These are phyloP conservation scores for Rubus idaeus DNA, from an alignment of 306 rosid genomes.

Conservation along the genomic window DNA sequence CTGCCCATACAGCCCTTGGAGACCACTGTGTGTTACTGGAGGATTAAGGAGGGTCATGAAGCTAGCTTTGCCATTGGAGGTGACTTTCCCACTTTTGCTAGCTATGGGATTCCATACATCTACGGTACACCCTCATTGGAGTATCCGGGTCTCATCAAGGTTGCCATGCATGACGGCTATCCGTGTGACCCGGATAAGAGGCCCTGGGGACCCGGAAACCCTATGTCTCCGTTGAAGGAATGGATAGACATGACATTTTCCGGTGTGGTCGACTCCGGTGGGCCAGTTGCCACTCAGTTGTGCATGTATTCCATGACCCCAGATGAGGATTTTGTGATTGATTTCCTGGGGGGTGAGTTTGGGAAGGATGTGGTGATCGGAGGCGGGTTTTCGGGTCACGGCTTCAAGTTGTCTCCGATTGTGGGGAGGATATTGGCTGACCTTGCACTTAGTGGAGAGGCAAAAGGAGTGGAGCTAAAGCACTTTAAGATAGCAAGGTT, in stretches of 20 bases:
- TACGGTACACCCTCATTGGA: conserved; percentile 84
- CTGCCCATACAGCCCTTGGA: conserved; percentile 70
- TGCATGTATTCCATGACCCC: conserved; percentile 91
- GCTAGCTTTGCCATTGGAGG: conserved; percentile 38
- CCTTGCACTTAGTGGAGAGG: conserved; percentile 50
- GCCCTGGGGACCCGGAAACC: conserved; percentile 55
- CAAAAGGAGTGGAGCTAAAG: conserved; percentile 58
- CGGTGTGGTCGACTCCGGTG: conserved; percentile 57
- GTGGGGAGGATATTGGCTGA: conserved; percentile 65
- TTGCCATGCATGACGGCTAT: conserved; percentile 60
- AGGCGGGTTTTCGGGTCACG: conserved; percentile 92
- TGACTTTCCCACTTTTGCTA: conserved; percentile 67
- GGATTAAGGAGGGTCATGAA: conserved; percentile 63
- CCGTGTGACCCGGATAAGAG: conserved; percentile 75
- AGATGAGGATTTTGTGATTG: conserved; percentile 75
- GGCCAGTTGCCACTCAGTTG: conserved; percentile 51
- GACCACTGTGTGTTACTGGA: conserved; percentile 62
- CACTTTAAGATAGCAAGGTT: conserved; percentile 61
- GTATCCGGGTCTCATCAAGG: conserved; percentile 81
- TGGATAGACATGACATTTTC: conserved; percentile 52
- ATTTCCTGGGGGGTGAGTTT: conserved; percentile 76
- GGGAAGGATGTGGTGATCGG: conserved; percentile 73
- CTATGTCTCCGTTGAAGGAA: conserved; percentile 40
- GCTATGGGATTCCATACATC: conserved; percentile 33
- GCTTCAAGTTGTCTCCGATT: conserved; percentile 87